phyloP scores from a whole-genome alignment of 2,329 filamentous ascomycete species.

The Ophiostoma populinum region DNA sequence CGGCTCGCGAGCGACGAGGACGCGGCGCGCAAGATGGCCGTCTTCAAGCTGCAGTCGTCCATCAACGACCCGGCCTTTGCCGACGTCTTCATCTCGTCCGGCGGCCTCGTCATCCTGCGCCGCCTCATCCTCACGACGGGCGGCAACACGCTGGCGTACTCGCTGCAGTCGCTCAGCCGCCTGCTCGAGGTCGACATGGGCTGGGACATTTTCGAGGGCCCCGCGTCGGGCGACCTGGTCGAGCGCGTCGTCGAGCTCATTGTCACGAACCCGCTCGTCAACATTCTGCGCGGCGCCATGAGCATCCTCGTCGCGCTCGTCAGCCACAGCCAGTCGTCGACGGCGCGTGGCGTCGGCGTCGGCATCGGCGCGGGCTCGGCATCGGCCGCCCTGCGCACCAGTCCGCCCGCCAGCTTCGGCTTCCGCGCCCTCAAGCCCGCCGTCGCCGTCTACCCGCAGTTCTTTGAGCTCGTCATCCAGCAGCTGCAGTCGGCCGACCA shows the following conservation, averaged over 20 bases:
- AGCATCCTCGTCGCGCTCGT: conserved; percentile 90
- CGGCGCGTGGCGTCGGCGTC: conserved; percentile 16
- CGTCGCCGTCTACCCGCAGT: conserved; percentile 79
- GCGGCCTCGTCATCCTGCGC: conserved; percentile 65
- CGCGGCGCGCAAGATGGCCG: conserved; percentile 92
- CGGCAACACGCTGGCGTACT: conserved; percentile 92
- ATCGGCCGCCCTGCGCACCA: conserved; percentile 15
- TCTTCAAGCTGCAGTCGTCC: conserved; percentile 89
- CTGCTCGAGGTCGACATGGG: conserved; percentile 94
- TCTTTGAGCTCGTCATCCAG: conserved; percentile 84
- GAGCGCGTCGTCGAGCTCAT: conserved; percentile 77
- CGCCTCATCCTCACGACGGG: conserved; percentile 69
- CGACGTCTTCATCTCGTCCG: conserved; percentile 84
- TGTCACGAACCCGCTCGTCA: conserved; percentile 88
- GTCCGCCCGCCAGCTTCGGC: conserved; percentile 49
- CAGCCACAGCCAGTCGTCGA: conserved; percentile 56
- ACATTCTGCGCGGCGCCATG: conserved; percentile 93
- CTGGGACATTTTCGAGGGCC: conserved; percentile 69
- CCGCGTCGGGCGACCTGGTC: conserved; percentile 46
- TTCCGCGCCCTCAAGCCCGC: conserved; percentile 86
- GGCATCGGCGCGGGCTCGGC: conserved; percentile 6
- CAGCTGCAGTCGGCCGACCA: conserved; percentile 89
- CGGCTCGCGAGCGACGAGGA: conserved; percentile 59
- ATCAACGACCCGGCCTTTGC: conserved; percentile 95
- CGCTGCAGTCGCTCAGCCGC: conserved; percentile 72